Evolutionary conservation across 2,329 filamentous ascomycete species (phyloP), one percentile per base, ranked within the genome.

Genomic region (Neofusicoccum ribis): DNA sequence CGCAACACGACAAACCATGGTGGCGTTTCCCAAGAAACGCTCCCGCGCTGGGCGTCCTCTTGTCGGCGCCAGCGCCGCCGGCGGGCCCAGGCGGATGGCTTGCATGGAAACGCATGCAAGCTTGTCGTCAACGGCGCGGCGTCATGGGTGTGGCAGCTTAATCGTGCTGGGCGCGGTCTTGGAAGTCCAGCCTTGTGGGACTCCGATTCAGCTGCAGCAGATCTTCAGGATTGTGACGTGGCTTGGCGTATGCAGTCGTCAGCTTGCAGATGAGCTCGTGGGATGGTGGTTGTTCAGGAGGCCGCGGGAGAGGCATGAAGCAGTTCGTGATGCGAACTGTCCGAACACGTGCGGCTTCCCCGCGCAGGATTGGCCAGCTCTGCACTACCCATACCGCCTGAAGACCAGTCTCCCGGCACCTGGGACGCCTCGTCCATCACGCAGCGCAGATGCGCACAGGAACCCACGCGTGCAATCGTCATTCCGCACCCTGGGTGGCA

Each of bases 111-210:
- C 14, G 27, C 23, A 50, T 62, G 41, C 41, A 61, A 49, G 43
- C 43, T 17, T 36, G 5, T 56, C 20, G 39, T 61, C 58, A 41
- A 23, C 27, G 44, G 58, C 43, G 58, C 59, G 59, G 59, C 59
- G 59, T 41, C 44, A 39, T 44, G 37, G 36, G 8, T 46, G 23
- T 4, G n/a, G 9, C 41, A 20, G 59, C 59, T 62, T 62, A 15
- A 47, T 41, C 6, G 59, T 23, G 27, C 56, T 62, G 59, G 59
- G 44, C 44, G 17, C 31, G 15, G 59, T 62, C 59, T 62, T 62
- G 46, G 59, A 14, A 51, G 7, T 12, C 44, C 34, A 43, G 46
- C 31, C 27, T 47, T 36, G 56, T 46, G 56, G 56, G n/a, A 43
- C 20, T n/a, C n/a, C 34, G 46, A 50, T 46, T 41, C 46, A 51